Base-by-base conservation (phyloP, 78 protist genomes). In the Polysphondylium violaceum region DNA sequence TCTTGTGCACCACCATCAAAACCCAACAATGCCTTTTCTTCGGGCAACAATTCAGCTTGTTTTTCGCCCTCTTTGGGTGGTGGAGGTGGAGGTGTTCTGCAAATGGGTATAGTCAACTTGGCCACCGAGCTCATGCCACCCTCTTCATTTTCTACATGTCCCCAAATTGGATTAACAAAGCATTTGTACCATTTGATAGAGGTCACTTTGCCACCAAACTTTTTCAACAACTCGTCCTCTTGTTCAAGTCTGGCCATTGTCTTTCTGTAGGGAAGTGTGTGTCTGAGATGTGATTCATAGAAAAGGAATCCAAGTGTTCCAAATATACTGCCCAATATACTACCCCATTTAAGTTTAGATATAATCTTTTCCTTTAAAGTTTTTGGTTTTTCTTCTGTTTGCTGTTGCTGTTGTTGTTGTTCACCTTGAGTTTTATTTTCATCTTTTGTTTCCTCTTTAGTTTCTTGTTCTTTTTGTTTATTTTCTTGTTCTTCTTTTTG, bases 1-100 rank as follows among this genome's bases (percentile, higher is more conserved):
- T 25, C 25, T 43, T 83, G 76, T 19, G 72, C 90, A 12, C 90
- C 90, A 31, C 90, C 73, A 69, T 83, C 90, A 47, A 41, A 33
- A 29, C 72, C 67, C 31, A 41, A 43, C 27, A 67, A 19, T 44
- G 19, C 14, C 27, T 27, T 43, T 16, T 83, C 90, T 51, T 83
- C 90, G 4, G 90, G 90, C 36, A 74, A 36, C 19, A 36, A 19
- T 0, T 50, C 33, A 5, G 36, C 69, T 16, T 23, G 17, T 35
- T 36, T 29, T 31, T 68, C 72, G 11, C 64, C 90, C 8, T 50
- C 67, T 36, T 83, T 83, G 61, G 72, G 44, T 25, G 68, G 12
- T 5, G 76, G 74, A 19, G 72, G 90, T 38, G 90, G 71, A n/a
- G 76, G 90, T 23, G 76, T 50, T 51, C 90, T 40, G 1, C 21